phyloP scores from a whole-genome alignment of 2,329 filamentous ascomycete species.

The Colletotrichum spinosum region DNA sequence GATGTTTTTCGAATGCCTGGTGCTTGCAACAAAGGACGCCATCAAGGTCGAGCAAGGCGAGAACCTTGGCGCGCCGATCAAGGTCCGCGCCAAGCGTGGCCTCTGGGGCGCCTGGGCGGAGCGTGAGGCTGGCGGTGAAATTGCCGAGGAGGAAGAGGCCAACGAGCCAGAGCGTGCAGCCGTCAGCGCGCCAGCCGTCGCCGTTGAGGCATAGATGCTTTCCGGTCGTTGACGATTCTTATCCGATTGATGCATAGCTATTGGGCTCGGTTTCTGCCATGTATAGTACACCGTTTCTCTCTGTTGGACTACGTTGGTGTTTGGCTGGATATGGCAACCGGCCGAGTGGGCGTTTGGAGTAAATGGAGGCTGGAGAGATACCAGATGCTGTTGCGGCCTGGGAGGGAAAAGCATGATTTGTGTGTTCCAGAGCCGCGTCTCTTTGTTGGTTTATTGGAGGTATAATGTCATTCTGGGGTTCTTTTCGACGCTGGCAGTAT shows the following conservation, averaged over 20 bases:
- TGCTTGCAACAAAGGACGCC: slow-evolving; percentile 96
- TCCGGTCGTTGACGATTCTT: slow-evolving; percentile 28
- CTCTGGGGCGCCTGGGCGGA: slow-evolving; percentile 98
- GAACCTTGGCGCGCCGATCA: slow-evolving; percentile 81
- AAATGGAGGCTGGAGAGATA: slow-evolving; percentile 38
- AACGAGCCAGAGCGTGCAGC: slow-evolving; percentile 47
- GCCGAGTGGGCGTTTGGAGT: slow-evolving; percentile 40
- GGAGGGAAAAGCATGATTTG: slow-evolving; percentile 37
- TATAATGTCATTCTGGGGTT: slow-evolving; percentile 23
- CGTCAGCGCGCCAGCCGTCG: slow-evolving; percentile 42
- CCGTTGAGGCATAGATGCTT: slow-evolving; percentile 50
- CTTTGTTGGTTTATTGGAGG: slow-evolving; percentile 27
- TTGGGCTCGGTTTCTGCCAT: slow-evolving; percentile 34
- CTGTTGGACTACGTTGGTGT: slow-evolving; percentile 35
- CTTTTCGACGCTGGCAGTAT: slow-evolving; percentile 25
- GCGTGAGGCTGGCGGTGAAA: slow-evolving; percentile 73
- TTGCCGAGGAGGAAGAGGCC: slow-evolving; percentile 62
- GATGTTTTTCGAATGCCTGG: slow-evolving; percentile 99
- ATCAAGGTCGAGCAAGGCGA: slow-evolving; percentile 93
- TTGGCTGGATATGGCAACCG: slow-evolving; percentile 34
- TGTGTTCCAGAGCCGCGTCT: slow-evolving; percentile 32
- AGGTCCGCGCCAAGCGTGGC: slow-evolving; percentile 90
- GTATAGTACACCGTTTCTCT: slow-evolving; percentile 36
- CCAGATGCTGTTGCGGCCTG: slow-evolving; percentile 38
- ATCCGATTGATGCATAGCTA: slow-evolving; percentile 36